Evolutionary conservation across 768 basidiomycete genomes (phyloP), one percentile per base, ranked within the genome.

Genomic region (Serendipita sp.): DNA sequence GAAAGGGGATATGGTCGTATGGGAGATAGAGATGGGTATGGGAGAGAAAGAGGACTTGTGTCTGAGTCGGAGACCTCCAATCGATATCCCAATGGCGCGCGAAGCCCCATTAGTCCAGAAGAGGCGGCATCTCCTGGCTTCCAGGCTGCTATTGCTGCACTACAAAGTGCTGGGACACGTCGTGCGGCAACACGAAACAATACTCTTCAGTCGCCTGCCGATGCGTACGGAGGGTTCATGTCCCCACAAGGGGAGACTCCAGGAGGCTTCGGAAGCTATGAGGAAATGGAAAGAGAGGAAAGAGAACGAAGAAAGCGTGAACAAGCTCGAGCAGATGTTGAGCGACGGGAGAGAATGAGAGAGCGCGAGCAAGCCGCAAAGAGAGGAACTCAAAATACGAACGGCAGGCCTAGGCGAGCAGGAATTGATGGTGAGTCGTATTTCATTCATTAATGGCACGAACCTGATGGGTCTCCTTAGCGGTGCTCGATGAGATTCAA

Each of bases 401-500:
- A 78, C 54, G 79, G 81, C 44, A 82, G 78, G 68, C 76, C 82
- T 47, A 83, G 79, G 71, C 79, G 81, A 52, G 91, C 89, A 4
- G 90, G 92, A 71, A 89, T 95, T 68, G 92, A 94, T 72, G 88
- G 89, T 86, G 73, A 69, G 84, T 75, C 38, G 41, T 45, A 41
- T 45, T 44, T 51, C 35, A 51, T 30, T 11, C 48, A 13, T 5
- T 41, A 13, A 41, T 41, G 8, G 44, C 15, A 38, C 45, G 62
- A 63, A 34, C 11, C 35, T 35, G 13, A 47, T 36, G 32, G 62
- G 58, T 36, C 41, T 51, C 52, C n/a, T 1, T 68, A 94, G 91
- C 88, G 67, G 81, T 95, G 13, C 75, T 96, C 67, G 85, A 90
- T 68, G 84, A 90, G 73, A 89, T 96, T 68, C 85, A 82, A 71